Evolutionary conservation across 805 yeast genomes (phyloP).

Genomic region (Saturnispora gosingensis): DNA sequence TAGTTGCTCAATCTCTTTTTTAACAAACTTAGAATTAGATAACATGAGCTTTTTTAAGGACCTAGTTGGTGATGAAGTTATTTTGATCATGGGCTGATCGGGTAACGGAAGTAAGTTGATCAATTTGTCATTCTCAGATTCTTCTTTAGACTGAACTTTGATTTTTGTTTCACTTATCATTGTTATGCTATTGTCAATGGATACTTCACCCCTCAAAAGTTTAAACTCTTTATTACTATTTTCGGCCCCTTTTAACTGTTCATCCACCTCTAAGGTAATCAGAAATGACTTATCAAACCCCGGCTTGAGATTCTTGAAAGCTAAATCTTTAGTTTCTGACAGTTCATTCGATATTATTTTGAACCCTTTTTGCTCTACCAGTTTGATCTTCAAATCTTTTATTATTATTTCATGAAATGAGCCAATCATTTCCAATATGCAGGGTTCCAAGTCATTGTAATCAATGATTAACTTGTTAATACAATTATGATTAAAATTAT

Average conservation of each 20-base stretch:
- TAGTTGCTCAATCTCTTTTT: slow-evolving; percentile 29
- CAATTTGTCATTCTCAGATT: background rate
- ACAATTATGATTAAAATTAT: slow-evolving; percentile 12
- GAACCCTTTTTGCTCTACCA: slow-evolving; percentile 16
- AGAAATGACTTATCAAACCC: slow-evolving; percentile 18
- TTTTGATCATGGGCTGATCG: slow-evolving; percentile 4
- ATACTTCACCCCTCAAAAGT: background rate
- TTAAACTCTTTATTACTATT: background rate
- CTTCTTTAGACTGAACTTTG: background rate
- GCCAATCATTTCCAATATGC: background rate
- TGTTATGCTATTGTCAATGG: background rate
- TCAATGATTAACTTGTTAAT: slow-evolving; percentile 9
- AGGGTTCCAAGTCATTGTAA: background rate
- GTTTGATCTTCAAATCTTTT: slow-evolving; percentile 10
- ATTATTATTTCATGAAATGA: slow-evolving; percentile 16
- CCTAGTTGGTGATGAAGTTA: slow-evolving; percentile 12
- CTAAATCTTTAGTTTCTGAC: background rate
- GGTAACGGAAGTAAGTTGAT: background rate
- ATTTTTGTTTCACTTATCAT: background rate
- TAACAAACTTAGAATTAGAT: slow-evolving; percentile 28
- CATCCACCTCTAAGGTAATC: slow-evolving; percentile 13
- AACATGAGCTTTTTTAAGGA: slow-evolving; percentile 18
- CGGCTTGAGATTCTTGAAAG: slow-evolving; percentile 16
- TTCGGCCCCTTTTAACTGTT: background rate
- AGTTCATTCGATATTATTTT: slow-evolving; percentile 3